Base-by-base conservation (phyloP, 148 eudicot species). In the Vaccinium macrocarpon region DNA sequence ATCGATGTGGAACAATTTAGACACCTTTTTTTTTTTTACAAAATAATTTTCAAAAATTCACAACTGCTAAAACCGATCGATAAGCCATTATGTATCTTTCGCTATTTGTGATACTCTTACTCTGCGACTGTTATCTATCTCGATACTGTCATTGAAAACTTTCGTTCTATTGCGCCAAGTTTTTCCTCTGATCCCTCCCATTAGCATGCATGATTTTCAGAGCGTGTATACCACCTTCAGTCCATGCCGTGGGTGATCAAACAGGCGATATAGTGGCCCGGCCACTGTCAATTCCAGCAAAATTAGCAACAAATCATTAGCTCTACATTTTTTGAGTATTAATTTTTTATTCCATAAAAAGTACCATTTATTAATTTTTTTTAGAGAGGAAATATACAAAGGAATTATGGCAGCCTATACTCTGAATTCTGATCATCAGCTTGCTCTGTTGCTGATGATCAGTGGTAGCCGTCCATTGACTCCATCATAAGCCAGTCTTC, bases 231-330 rank as follows among this genome's bases (percentile, higher is more conserved):
- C 62, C n/a, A 57, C 62, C 8, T 18, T 55, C 14, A 55, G 19
- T 55, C 59, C n/a, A 6, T 57, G 62, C 18, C 62, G 62, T 8
- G 62, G 61, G n/a, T 56, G 61, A 53, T 46, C 46, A 13, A 78
- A n/a, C 64, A 42, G 71, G 82, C 18, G 71, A 23, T n/a, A 5
- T 59, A 61, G 71, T 42, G 46, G 53, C 73, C 35, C 2, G 35
- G 35, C 61, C 46, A 15, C 19, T 11, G 35, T 9, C 55, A 61
- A 72, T 59, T 61, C 8, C 21, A 46, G 32, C 82, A 80, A 61
- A 38, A 59, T 61, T 35, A 80, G 73, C 46, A 80, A 80, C 72
- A 61, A 80, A 80, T 80, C 32, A 80, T 80, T 59, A 80, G 71
- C 48, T 38, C 72, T 12, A 21, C 64, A 42, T 6, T 56, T 56